Evolutionary conservation across 306 rosid genomes (phyloP), one percentile per base, ranked within the genome.

Genomic region (Rosa lucieae): DNA sequence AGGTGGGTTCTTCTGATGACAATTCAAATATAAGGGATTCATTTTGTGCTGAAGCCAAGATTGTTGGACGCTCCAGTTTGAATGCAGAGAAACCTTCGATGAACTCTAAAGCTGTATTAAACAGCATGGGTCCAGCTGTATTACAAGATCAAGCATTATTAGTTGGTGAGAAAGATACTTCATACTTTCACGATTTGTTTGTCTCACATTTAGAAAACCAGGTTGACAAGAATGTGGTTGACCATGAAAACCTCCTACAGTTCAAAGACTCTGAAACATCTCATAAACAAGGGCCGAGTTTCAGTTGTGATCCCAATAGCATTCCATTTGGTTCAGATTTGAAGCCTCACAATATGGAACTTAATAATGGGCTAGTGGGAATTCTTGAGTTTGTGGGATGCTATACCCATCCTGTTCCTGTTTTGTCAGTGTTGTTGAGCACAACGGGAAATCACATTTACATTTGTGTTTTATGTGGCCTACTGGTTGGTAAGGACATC

Each of bases 331-430:
- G 75, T 87, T 77, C 82, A 73, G 88, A 86, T 55, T 53, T 72
- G 29, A 80, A 77, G 79, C 72, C 87, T 72, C 65, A 62, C 71
- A 85, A 47, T 62, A 62, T 72, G 77, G 89, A 86, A 68, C 82
- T 67, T 37, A 72, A 82, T 79, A 81, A 79, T 58, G 87, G 88
- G 80, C 83, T 83, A 63, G 70, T 75, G 2, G 78, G 90, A 70
- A 70, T 79, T 79, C 76, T 89, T 77, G 80, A 82, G 85, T 81
- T 90, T 80, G 86, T 92, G 77, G 98, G 98, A 66, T 70, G 91
- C 86, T 94, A 94, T 87, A 58, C 79, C 69, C 98, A 88, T 79
- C 94, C 94, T 8, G 76, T 83, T 88, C 93, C 94, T 59, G 92
- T 94, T 72, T 85, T 92, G 52, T 89, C 92, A 26, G 46, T 87